Evolutionary conservation across 2,329 filamentous ascomycete genomes (phyloP).

Genomic region (Neofusicoccum ribis): DNA sequence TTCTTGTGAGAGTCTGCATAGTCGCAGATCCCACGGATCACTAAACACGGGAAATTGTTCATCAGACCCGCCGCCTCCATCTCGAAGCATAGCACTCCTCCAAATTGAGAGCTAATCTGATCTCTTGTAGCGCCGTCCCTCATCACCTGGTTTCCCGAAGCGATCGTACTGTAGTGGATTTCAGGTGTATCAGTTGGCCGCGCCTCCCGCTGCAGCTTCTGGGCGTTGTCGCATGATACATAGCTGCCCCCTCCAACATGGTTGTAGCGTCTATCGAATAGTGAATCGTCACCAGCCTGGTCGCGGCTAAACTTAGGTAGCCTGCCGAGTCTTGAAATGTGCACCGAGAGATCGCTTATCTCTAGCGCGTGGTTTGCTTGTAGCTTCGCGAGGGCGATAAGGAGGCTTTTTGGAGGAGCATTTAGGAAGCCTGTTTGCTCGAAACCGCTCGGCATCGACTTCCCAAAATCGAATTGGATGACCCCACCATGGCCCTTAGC

Average conservation of each 20-base stretch:
- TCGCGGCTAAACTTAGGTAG: constrained; percentile 21
- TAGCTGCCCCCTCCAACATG: constrained; percentile 22
- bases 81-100: constrained; percentile 27
- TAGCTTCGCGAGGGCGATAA: constrained; percentile 19
- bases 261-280: constrained; percentile 25
- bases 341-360: constrained; percentile 12
- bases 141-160: constrained; percentile 9
- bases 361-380: constrained; percentile 19
- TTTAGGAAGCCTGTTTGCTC: constrained; percentile 21
- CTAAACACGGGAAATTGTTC: constrained; percentile 27
- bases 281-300: constrained; percentile 21
- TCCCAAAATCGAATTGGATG: constrained; percentile 29
- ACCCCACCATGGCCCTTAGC: constrained; percentile 24
- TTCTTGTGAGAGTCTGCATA: constrained; percentile 29
- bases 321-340: constrained; percentile 13
- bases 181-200: too few species aligned
- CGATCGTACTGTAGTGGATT: constrained; percentile 20
- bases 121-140: neutral
- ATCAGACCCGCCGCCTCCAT: constrained; percentile 32
- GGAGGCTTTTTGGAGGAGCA: constrained; percentile 21
- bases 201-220: constrained; percentile 17
- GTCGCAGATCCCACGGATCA: constrained; percentile 29
- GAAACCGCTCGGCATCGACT: constrained; percentile 21
- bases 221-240: constrained; percentile 18
- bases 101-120: constrained; percentile 21